Evolutionary conservation across 345 rosid species (phyloP), one percentile per base, ranked within the genome.

Genomic region (Bretschneidera sinensis): DNA sequence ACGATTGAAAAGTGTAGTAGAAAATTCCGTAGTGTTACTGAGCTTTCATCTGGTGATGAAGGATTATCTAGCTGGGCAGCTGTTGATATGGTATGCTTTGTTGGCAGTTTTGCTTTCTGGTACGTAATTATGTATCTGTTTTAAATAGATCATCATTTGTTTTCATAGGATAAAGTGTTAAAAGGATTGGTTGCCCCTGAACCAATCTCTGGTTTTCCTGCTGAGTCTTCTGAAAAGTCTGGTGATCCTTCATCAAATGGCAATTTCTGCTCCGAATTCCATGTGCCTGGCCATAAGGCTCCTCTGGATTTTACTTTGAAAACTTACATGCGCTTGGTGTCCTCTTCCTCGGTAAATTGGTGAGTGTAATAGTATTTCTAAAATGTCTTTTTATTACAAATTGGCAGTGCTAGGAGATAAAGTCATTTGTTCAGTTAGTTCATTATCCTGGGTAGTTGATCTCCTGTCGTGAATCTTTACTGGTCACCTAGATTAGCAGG

Each of bases 251-350:
- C 72, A 15, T 55, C 71, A 22, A 54, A 67, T 61, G 83, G 76
- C 47, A 74, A 64, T 51, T 74, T 85, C 52, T 51, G 77, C 55
- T 78, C 80, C 33, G 92, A 90, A 64, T 83, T 74, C 66, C 66
- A 70, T 43, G 21, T 86, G 51, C 56, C 82, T 58, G 85, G 92
- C 62, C 69, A 62, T 64, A 85, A 77, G 73, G 81, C 77, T 71
- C 99, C 99, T 52, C 73, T 90, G 43, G 99, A 94, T 74, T 78
- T 88, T 64, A 86, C 97, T 68, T 51, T 94, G 88, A 94, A 94
- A 81, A 90, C 91, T 24, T 75, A 59, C 63, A 71, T 82, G 72
- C 78, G 81, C 34, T 69, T 94, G 69, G 76, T 78, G 55, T 79
- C 84, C 68, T 72, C 85, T 50, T 82, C 79, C 60, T 78, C 99